Percentiles rank a stretch among this genome's conserved stretches.
Evolutionary conservation across 192 early-diverging fungal species (phyloP).

Genomic region (Geranomyces variabilis): DNA sequence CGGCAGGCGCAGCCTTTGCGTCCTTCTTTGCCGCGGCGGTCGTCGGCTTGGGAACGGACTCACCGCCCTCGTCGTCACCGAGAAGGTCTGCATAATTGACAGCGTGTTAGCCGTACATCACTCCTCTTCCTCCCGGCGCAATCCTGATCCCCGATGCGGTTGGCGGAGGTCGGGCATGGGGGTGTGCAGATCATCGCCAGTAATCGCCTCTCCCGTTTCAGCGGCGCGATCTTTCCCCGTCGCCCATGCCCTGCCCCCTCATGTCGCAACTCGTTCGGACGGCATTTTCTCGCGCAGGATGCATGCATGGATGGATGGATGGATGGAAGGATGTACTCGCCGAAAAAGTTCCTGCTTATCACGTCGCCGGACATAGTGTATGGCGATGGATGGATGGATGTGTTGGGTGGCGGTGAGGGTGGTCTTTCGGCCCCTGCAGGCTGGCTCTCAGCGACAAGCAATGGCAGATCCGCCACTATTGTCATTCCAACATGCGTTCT

Average conservation of each 20-base stretch:
- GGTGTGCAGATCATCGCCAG: neutral
- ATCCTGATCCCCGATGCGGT: neutral
- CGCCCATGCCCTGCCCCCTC: neutral
- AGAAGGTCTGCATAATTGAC: conserved; percentile 34
- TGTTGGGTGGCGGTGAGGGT: too few species aligned
- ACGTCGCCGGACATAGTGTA: conserved; percentile 23
- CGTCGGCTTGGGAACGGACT: conserved; percentile 20
- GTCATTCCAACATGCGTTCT: too few species aligned
- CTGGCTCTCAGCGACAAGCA: too few species aligned
- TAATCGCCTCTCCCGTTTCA: neutral
- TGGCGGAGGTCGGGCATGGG: neutral
- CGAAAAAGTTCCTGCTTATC: conserved; percentile 33
- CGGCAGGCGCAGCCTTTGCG: conserved; percentile 30
- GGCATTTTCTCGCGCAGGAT: neutral
- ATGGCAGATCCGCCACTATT: too few species aligned
- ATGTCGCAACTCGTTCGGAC: conserved; percentile 7
- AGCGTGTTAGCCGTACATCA: too few species aligned
- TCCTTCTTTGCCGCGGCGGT: conserved; percentile 33
- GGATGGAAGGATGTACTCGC: conserved; percentile 18
- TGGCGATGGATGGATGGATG: conserved; percentile 33
- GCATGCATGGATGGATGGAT: conserved; percentile 23
- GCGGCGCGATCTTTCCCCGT: conserved; percentile 9
- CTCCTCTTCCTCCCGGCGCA: neutral
- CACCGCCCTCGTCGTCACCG: conserved; percentile 40
- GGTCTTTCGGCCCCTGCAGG: too few species aligned